Evolutionary conservation across 1,139 yeast species (phyloP).

Genomic region (Sugiyamaella novakii): DNA sequence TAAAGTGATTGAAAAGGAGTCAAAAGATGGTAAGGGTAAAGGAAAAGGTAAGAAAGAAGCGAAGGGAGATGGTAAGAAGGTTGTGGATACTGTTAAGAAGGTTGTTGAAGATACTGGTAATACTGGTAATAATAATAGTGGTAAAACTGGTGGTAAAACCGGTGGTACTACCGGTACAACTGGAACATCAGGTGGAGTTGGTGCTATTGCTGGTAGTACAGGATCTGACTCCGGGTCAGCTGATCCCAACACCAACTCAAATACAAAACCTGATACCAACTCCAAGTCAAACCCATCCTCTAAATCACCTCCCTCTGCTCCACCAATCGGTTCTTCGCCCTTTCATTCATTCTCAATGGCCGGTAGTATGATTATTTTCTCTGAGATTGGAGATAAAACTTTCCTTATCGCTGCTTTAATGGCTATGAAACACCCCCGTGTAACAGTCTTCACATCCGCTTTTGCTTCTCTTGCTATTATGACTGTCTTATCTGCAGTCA

Average conservation of each 20-base stretch:
- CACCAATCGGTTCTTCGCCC: constrained; percentile 7
- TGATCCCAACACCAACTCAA: not conserved
- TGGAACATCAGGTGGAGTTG: constrained; percentile 9
- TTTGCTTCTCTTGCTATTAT: constrained; percentile 83
- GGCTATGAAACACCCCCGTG: constrained; percentile 92
- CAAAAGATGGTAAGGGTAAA: constrained; percentile 12
- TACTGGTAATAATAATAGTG: not conserved
- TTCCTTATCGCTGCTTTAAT: constrained; percentile 93
- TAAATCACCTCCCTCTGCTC: not conserved
- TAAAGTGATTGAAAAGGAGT: constrained; percentile 22
- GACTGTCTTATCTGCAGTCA: constrained; percentile 87
- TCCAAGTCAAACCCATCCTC: not conserved
- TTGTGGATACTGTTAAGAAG: not conserved
- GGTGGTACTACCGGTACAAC: constrained; percentile 1
- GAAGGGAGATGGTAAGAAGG: not conserved
- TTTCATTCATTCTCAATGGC: constrained; percentile 43
- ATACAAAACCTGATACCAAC: not conserved
- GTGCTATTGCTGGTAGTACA: constrained; percentile 8
- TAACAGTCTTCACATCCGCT: constrained; percentile 84
- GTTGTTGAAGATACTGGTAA: not conserved
- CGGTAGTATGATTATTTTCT: constrained; percentile 74
- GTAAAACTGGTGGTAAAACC: not conserved
- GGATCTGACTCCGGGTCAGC: constrained; percentile 18
- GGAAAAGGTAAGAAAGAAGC: constrained; percentile 15
- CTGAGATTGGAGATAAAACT: constrained; percentile 97